These are phyloP conservation scores for Tylopilus vinaceipallidus DNA, from an alignment of 768 basidiomycete genomes.

Conservation along the genomic window DNA sequence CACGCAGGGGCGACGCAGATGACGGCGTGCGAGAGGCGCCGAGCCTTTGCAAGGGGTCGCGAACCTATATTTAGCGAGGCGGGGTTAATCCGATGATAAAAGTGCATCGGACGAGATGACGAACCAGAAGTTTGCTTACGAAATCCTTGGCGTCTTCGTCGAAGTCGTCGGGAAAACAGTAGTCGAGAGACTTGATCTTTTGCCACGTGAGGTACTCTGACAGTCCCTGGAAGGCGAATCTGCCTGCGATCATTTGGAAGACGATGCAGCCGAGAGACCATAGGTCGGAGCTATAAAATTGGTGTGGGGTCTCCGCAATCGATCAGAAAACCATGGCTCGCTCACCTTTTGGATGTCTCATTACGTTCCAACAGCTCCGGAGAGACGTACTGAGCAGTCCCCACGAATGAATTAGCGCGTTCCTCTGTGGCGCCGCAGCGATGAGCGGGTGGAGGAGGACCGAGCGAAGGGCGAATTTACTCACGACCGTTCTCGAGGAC, in stretches of 20 bases:
- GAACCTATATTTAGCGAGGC: slow-evolving; percentile 42
- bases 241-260: slow-evolving; percentile 89
- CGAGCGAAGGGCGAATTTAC: slow-evolving; percentile 19
- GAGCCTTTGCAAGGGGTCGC: slow-evolving; percentile 57
- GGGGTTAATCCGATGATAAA: not conserved
- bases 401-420: slow-evolving; percentile 75
- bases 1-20: slow-evolving; percentile 47
- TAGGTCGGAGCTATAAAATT: slow-evolving; percentile 69
- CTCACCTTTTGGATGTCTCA: slow-evolving; percentile 75
- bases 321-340: not conserved
- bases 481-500: slow-evolving; percentile 56
- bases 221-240: slow-evolving; percentile 86
- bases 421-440: slow-evolving; percentile 38
- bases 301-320: not conserved
- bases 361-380: slow-evolving; percentile 78
- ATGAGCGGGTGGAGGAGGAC: not conserved
- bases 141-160: slow-evolving; percentile 80
- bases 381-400: slow-evolving; percentile 86
- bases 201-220: slow-evolving; percentile 96
- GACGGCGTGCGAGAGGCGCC: slow-evolving; percentile 46
- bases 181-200: slow-evolving; percentile 87
- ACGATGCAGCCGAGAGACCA: slow-evolving; percentile 96
- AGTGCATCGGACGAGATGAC: not conserved
- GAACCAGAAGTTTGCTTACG: slow-evolving; percentile 71
- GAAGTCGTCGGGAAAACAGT: slow-evolving; percentile 83